A percentile compares a stretch with the other conserved stretches of the same genome.
Conservation (phyloP, 2,329 filamentous ascomycete genomes). For the Trichophyton rubrum region DNA sequence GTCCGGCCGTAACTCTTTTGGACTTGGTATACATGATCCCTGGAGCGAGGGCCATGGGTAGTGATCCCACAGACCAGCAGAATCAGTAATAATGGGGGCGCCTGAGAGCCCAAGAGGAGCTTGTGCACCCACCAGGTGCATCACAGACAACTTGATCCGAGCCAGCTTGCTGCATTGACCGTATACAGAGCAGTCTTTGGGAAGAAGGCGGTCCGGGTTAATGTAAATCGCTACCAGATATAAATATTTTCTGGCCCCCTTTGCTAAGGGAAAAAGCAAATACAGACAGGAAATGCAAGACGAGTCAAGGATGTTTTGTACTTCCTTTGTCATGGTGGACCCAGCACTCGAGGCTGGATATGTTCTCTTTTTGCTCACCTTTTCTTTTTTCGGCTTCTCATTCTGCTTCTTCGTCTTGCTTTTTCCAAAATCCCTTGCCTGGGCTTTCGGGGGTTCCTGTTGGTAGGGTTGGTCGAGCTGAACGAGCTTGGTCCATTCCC, state of each 20-base stretch:
- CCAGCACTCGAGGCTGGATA: background rate
- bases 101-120: background rate
- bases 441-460: background rate
- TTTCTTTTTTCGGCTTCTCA: background rate
- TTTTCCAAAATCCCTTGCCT: background rate
- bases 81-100: background rate
- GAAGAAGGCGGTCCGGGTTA: background rate
- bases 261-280: conserved; percentile 1
- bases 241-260: conserved; percentile 2
- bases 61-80: background rate
- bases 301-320: conserved; percentile 1
- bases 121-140: conserved; percentile 1
- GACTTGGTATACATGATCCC: conserved; percentile 1
- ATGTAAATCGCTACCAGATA: conserved; percentile 1
- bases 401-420: background rate
- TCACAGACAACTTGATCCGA: background rate
- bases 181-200: background rate
- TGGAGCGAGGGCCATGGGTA: background rate
- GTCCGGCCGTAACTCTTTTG: background rate
- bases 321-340: conserved; percentile 2
- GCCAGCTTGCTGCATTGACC: background rate
- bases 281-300: background rate
- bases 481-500: background rate
- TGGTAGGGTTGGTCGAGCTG: background rate
- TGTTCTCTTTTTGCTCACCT: background rate